Base-by-base conservation (phyloP, 2,329 filamentous ascomycete genomes). In the Rutstroemia sp. region DNA sequence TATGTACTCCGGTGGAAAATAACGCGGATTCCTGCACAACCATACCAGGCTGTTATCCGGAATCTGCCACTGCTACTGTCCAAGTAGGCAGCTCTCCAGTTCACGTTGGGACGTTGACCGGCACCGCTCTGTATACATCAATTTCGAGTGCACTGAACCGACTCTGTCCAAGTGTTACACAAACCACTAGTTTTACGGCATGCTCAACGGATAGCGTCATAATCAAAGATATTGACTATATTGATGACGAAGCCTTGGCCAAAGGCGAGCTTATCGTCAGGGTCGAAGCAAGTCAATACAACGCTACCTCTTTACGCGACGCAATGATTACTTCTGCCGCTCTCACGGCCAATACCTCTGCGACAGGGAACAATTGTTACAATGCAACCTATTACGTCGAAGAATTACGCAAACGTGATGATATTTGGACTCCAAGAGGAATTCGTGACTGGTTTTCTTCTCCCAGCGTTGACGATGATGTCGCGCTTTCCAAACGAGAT, bases 281-380 rank as follows among this genome's bases (percentile, higher is more conserved):
- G 16, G 50, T 46, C 7, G 18, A 34, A n/a, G 49, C 30, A 3
- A 54, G 52, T 37, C 25, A 37, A 23, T 54, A 54, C 27, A 54
- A 51, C 21, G 41, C 44, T 19, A 58, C 56, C 7, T 45, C 27
- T 39, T 25, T 53, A 23, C 49, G 56, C 16, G 56, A 58, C 38
- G 56, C 56, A 23, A 53, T 58, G 49, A 58, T 58, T 27, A n/a
- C n/a, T 16, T 58, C 56, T 23, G 42, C 49, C 21, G 48, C 56
- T 4, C 25, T 54, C 8, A 49, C 50, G 23, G 34, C 49, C 37
- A 49, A 58, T 23, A 21, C 9, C n/a, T 49, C 50, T 10, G 50
- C 56, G 21, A 53, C 56, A 10, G 56, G 56, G 23, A 47, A 42
- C n/a, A 58, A 58, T 25, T 58, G 56, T 48, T 49, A 34, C 34